Percentiles rank a stretch among this genome's conserved stretches.
These are phyloP conservation scores for Clitopilus passeckerianus DNA, from an alignment of 768 basidiomycete species.

Conservation along the genomic window DNA sequence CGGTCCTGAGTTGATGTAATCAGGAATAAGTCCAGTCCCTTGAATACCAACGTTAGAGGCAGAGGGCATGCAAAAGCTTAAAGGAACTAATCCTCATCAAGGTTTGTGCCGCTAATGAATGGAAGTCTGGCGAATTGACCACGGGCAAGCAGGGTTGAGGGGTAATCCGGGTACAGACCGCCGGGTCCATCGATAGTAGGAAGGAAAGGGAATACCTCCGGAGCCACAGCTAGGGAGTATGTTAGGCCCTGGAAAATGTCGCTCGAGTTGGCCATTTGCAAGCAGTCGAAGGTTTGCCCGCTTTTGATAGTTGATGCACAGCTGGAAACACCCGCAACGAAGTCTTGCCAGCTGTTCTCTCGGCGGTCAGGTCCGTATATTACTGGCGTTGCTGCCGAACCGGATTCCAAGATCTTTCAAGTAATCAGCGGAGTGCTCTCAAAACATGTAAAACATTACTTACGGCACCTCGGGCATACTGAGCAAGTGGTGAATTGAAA, in stretches of 20 bases:
- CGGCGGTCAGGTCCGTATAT: constrained; percentile 20
- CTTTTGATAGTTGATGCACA: constrained; percentile 20
- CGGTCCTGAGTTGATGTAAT: constrained; percentile 17
- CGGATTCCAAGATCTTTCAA: constrained; percentile 38
- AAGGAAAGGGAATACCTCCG: constrained; percentile 25
- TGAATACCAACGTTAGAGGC: background rate
- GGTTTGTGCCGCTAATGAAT: constrained; percentile 37
- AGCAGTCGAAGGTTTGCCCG: constrained; percentile 24
- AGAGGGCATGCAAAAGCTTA: background rate
- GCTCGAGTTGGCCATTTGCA: constrained; percentile 20
- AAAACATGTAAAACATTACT: background rate
- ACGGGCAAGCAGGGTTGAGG: constrained; percentile 24
- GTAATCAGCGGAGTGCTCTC: background rate
- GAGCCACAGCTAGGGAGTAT: constrained; percentile 13
- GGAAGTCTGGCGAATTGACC: constrained; percentile 34
- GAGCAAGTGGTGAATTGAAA: constrained; percentile 21
- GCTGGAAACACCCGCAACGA: constrained; percentile 19
- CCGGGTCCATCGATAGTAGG: constrained; percentile 35
- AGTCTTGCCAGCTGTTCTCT: constrained; percentile 23
- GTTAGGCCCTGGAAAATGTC: constrained; percentile 22
- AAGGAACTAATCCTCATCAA: constrained; percentile 37
- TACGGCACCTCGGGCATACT: constrained; percentile 25
- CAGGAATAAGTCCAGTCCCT: constrained; percentile 27
- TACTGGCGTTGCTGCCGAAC: constrained; percentile 25
- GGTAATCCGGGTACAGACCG: constrained; percentile 33